Percentiles rank a stretch among this genome's conserved stretches.
phyloP scores from a whole-genome alignment of 805 yeast genomes.

The Pichia paraexigua region DNA sequence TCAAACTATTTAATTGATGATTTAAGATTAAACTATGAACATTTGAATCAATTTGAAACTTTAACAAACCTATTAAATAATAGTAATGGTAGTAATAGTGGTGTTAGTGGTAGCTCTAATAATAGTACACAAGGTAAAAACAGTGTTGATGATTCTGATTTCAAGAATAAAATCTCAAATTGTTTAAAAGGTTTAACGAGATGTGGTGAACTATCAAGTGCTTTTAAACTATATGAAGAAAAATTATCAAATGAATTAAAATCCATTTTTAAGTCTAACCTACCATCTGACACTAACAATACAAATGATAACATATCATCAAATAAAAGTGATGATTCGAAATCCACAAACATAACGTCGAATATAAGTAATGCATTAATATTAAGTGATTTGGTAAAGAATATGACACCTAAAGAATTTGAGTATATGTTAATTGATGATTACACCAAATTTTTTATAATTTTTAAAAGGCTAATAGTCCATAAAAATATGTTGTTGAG shows the following conservation, averaged over 20 bases:
- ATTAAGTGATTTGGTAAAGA: conserved; percentile 41
- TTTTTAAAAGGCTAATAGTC: conserved; percentile 60
- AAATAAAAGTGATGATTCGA: conserved; percentile 16
- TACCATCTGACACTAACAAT: conserved; percentile 44
- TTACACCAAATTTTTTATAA: conserved; percentile 59
- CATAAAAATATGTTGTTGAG: conserved; percentile 79
- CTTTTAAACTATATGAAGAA: conserved; percentile 61
- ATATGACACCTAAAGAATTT: conserved; percentile 67
- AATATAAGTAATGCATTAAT: conserved; percentile 22
- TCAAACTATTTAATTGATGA: conserved; percentile 51
- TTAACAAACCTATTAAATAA: background rate
- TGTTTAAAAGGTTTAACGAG: conserved; percentile 50
- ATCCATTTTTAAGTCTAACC: conserved; percentile 52
- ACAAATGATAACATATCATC: conserved; percentile 3
- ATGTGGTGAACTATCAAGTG: conserved; percentile 52
- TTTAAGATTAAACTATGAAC: conserved; percentile 47
- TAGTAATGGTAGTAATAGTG: conserved; percentile 41
- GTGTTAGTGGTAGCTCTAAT: conserved; percentile 30
- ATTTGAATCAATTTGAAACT: background rate
- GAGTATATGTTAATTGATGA: conserved; percentile 58
- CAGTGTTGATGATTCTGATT: conserved; percentile 48
- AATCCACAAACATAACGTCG: conserved; percentile 19
- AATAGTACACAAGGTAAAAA: conserved; percentile 32
- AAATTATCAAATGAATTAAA: conserved; percentile 64
- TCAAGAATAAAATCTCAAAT: conserved; percentile 45